Conservation (phyloP, 2,329 filamentous ascomycete species). For the Alternaria panax region DNA sequence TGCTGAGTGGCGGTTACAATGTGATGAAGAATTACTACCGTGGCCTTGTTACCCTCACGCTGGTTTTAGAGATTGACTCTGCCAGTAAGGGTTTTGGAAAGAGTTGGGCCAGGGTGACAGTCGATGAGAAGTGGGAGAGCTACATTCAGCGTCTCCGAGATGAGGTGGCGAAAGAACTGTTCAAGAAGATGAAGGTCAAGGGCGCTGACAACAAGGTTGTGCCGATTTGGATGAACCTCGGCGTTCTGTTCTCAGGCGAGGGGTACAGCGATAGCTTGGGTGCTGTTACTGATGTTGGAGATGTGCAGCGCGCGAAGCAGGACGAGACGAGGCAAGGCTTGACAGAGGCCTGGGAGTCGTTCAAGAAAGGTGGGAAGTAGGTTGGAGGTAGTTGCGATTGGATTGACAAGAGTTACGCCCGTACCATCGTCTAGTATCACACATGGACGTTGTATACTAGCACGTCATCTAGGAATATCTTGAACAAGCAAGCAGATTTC, state of each 20-base stretch:
- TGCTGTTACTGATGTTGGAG: background rate
- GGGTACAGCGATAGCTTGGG: slow-evolving; percentile 12
- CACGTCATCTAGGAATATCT: background rate
- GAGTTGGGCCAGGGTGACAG: slow-evolving; percentile 12
- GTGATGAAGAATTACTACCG: slow-evolving; percentile 34
- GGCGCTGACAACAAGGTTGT: slow-evolving; percentile 15
- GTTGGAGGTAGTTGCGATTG: background rate
- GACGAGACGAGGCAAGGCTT: slow-evolving; percentile 18
- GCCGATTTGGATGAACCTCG: slow-evolving; percentile 34
- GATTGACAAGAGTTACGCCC: background rate
- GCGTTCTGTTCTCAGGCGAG: slow-evolving; percentile 36
- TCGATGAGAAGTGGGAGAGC: slow-evolving; percentile 22
- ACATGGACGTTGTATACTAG: background rate
- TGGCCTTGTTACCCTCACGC: slow-evolving; percentile 22
- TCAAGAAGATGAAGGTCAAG: background rate
- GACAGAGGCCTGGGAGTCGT: slow-evolving; percentile 23
- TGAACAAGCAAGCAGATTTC: background rate
- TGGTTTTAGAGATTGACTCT: slow-evolving; percentile 34
- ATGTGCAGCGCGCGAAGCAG: slow-evolving; percentile 8
- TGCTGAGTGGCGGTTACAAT: slow-evolving; percentile 27
- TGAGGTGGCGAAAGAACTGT: slow-evolving; percentile 21
- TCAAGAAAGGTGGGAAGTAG: slow-evolving; percentile 20
- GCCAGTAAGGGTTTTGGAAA: slow-evolving; percentile 23
- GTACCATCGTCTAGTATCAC: background rate
- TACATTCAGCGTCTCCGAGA: slow-evolving; percentile 32